Base-by-base conservation (phyloP, 805 yeast species). In the Starmerella gropengiesseri region DNA sequence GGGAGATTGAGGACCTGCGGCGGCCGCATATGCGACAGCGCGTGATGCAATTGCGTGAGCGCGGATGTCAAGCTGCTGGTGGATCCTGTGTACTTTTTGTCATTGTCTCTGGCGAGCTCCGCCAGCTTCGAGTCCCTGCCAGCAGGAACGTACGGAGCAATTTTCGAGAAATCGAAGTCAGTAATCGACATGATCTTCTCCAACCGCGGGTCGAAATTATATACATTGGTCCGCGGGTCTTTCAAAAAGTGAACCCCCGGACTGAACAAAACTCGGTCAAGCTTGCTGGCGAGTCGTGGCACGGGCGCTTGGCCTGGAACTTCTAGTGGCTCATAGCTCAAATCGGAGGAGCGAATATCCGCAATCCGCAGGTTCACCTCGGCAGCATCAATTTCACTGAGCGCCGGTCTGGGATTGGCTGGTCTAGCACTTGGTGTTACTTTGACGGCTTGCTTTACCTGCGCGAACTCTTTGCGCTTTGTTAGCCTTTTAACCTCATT, bases 41-140 rank as follows among this genome's bases (percentile, higher is more conserved):
- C 62, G 46, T 68, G 69, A 61, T 91, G 95, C 45, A 89, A 65
- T 38, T 86, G 93, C 3, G 77, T 67, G 34, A 89, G 67, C 1
- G 78, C 62, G 1, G 78, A 69, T 0, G 97, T 87, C 82, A 89
- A 72, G 1, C 95, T 81, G 16, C 94, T 81, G 0, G 97, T 86
- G 1, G 95, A 85, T 2, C 93, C 81, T 45, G 72, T 74, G 56
- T 69, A 89, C 43, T 60, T 57, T 23, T 47, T 47, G 14, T 55
- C 51, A 7, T 56, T 22, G 13, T 59, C 48, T 7, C 53, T 50
- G 0, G 89, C 77, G 8, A 80, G 58, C 4, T 64, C 41, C 1
- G 71, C 53, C 36, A 89, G 64, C 0, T 55, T 55, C 11, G 56
- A 47, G 62, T 89, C 95, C 53, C 73, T 73, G 3, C 82, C 73